These are phyloP conservation scores for Harrya chromipes DNA, from an alignment of 768 basidiomycete genomes.

Conservation along the genomic window DNA sequence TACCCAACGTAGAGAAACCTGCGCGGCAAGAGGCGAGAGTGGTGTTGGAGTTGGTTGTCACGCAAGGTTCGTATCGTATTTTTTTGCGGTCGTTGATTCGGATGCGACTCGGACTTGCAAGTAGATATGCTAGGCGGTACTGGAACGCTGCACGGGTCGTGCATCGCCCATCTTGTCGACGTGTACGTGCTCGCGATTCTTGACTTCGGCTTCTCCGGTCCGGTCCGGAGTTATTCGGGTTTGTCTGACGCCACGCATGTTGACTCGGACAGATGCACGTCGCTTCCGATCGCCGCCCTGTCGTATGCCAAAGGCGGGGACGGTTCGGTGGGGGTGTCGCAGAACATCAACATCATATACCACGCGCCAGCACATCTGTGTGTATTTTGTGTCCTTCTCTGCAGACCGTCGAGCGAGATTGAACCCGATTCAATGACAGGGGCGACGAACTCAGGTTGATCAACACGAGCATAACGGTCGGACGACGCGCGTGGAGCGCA, in stretches of 20 bases:
- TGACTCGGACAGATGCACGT: conserved; percentile 36
- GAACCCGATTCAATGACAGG: conserved; percentile 22
- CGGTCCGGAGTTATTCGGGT: too few relatives aligned
- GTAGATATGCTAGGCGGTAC: conserved; percentile 43
- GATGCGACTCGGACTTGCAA: not conserved
- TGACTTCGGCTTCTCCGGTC: too few relatives aligned
- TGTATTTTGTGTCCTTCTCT: conserved; percentile 8
- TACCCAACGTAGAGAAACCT: conserved; percentile 35
- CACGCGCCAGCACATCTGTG: conserved; percentile 42
- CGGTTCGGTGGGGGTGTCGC: conserved; percentile 39
- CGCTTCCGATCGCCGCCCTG: conserved; percentile 36
- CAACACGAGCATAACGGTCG: conserved; percentile 35
- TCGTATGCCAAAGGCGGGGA: conserved; percentile 31
- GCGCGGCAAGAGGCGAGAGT: conserved; percentile 36
- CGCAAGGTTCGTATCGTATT: conserved; percentile 35
- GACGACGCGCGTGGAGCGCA: conserved; percentile 29
- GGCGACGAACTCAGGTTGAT: conserved; percentile 44
- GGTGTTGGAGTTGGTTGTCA: conserved; percentile 43
- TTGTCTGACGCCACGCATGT: too few relatives aligned
- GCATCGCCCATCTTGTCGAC: conserved; percentile 44
- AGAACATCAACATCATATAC: conserved; percentile 43
- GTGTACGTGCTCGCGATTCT: conserved; percentile 32
- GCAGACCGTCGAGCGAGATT: not conserved
- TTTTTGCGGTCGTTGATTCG: not conserved
- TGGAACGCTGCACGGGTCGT: conserved; percentile 42